Conservation (phyloP, 441 rosid species). For the Adansonia madagascariensis region DNA sequence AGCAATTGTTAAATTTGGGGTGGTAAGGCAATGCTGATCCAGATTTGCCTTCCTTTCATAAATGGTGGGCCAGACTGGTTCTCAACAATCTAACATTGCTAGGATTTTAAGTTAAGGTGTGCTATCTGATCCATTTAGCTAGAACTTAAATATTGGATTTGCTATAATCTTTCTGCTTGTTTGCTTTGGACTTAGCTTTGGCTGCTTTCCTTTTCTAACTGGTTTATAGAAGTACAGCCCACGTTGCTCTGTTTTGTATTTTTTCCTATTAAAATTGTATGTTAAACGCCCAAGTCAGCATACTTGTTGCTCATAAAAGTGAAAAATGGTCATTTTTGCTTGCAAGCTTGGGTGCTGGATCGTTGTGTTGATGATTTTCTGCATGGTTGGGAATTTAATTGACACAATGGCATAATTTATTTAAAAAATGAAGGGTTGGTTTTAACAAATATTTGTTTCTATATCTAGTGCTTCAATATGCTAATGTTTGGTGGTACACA, state of each 20-base stretch:
- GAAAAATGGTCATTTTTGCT: neutral
- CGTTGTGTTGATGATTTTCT: neutral
- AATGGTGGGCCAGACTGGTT: neutral
- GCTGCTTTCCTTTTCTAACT: slow-evolving; percentile 9
- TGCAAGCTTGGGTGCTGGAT: slow-evolving; percentile 10
- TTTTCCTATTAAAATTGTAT: neutral
- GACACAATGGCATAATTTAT: neutral
- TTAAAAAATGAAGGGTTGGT: neutral
- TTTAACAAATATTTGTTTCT: neutral
- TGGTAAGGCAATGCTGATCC: neutral
- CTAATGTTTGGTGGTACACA: neutral
- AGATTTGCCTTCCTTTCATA: neutral
- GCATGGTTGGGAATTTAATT: neutral
- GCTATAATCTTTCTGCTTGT: neutral
- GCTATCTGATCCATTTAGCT: neutral
- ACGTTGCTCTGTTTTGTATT: neutral
- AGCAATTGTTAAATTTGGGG: neutral
- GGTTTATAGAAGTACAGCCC: neutral
- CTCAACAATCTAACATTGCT: slow-evolving; percentile 10
- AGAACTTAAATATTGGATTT: slow-evolving; percentile 3
- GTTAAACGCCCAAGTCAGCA: neutral
- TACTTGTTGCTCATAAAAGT: neutral
- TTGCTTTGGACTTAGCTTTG: neutral
- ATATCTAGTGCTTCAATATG: neutral
- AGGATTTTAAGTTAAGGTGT: neutral